A percentile compares a stretch with the other conserved stretches of the same genome.
phyloP scores from a whole-genome alignment of 441 rosid species.

The Manihot esculenta region DNA sequence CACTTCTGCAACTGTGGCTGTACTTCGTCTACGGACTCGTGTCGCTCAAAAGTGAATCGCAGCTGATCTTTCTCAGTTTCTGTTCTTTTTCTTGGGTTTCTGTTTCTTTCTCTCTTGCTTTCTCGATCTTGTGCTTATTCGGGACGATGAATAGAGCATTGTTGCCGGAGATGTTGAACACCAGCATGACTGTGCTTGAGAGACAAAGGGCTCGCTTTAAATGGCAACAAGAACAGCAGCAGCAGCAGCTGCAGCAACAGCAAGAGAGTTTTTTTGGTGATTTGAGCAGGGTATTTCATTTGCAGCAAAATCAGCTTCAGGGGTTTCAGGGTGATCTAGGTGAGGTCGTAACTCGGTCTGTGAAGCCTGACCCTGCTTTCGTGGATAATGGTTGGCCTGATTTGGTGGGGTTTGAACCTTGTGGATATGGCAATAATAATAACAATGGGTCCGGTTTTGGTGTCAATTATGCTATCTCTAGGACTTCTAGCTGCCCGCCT shows the following conservation, averaged over 20 bases:
- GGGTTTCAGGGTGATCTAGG: conserved; percentile 38
- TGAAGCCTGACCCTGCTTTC: conserved; percentile 48
- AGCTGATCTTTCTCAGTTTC: not conserved
- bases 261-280: conserved; percentile 28
- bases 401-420: conserved; percentile 33
- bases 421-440: conserved; percentile 22
- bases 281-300: conserved; percentile 30
- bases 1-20: not conserved
- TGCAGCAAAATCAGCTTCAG: conserved; percentile 13
- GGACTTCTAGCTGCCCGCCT: conserved; percentile 51
- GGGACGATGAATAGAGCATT: conserved; percentile 36
- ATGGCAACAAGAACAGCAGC: conserved; percentile 33
- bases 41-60: too few species aligned
- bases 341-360: conserved; percentile 28
- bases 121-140: not conserved
- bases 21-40: not conserved
- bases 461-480: conserved; percentile 33
- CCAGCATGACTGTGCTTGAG: conserved; percentile 61
- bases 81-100: not conserved
- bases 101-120: not conserved
- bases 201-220: conserved; percentile 49
- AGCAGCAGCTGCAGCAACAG: not conserved
- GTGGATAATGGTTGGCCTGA: conserved; percentile 43
- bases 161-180: conserved; percentile 44
- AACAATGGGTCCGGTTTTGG: conserved; percentile 30